phyloP scores from a whole-genome alignment of 2,329 filamentous ascomycete species.

The Sclerotinia spermophila region DNA sequence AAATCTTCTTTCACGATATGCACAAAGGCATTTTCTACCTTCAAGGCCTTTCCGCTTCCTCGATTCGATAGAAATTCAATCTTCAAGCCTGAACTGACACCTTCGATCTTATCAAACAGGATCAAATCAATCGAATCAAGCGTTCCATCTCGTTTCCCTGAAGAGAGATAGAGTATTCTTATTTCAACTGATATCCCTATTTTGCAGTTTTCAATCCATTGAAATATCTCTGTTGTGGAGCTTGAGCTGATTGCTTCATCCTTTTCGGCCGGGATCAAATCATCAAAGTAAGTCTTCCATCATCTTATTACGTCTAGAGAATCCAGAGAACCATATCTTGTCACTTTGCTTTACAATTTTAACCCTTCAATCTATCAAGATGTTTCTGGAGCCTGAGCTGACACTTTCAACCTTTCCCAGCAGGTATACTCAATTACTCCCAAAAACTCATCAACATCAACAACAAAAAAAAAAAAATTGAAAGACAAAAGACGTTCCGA shows the following conservation, averaged over 20 bases:
- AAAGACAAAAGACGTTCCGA: not conserved
- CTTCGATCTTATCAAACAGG: not conserved
- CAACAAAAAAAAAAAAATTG: not conserved
- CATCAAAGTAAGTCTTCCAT: not conserved
- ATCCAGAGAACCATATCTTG: no score
- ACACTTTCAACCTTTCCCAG: not conserved
- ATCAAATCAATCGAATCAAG: not conserved
- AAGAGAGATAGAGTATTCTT: not conserved
- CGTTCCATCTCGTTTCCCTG: not conserved
- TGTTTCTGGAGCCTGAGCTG: not conserved
- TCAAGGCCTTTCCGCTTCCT: not conserved
- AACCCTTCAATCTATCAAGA: not conserved
- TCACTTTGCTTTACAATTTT: not conserved
- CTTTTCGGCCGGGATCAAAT: not conserved
- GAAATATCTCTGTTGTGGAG: not conserved
- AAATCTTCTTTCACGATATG: not conserved
- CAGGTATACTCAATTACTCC: not conserved
- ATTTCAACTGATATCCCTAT: no score
- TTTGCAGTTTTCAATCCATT: not conserved
- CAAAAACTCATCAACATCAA: not conserved
- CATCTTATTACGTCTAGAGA: not conserved
- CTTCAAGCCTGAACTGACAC: not conserved
- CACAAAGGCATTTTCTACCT: not conserved
- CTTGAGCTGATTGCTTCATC: not conserved
- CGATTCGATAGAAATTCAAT: not conserved